Evolutionary conservation across 1,284 basidiomycete species (phyloP).

Genomic region (Apiotrichum veenhuisii): DNA sequence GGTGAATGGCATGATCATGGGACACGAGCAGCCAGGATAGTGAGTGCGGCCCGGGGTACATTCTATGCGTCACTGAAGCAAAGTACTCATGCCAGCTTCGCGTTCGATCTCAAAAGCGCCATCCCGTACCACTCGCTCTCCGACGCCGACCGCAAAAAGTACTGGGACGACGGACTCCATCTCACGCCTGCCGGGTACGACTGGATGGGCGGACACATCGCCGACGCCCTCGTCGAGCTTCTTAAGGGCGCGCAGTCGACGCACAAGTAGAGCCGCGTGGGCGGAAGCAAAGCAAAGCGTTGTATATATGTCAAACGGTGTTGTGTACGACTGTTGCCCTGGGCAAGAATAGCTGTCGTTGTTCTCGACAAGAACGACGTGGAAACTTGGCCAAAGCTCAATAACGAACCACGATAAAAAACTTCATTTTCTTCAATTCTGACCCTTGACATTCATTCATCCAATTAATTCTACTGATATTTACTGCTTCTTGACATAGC

Average conservation of each 20-base stretch:
- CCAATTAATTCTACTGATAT: too few species aligned
- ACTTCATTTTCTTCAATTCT: background rate
- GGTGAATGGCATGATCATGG: slow-evolving; percentile 1
- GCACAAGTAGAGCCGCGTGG: too few species aligned
- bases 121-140: slow-evolving; percentile 8
- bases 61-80: background rate
- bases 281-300: too few species aligned
- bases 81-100: background rate
- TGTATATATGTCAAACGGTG: too few species aligned
- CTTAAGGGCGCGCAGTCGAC: background rate
- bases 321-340: too few species aligned
- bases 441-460: too few species aligned
- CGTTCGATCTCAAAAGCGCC: slow-evolving; percentile 1
- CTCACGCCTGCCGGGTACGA: slow-evolving; percentile 6
- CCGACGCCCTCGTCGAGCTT: slow-evolving; percentile 7
- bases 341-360: too few species aligned
- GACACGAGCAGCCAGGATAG: background rate
- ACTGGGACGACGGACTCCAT: slow-evolving; percentile 12
- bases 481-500: background rate
- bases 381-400: too few species aligned
- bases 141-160: background rate
- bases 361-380: too few species aligned
- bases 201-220: slow-evolving; percentile 6
- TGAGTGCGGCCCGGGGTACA: background rate
- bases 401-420: too few species aligned